Conservation (phyloP, 768 basidiomycete species). For the Leucosporidium creatinivorum region DNA sequence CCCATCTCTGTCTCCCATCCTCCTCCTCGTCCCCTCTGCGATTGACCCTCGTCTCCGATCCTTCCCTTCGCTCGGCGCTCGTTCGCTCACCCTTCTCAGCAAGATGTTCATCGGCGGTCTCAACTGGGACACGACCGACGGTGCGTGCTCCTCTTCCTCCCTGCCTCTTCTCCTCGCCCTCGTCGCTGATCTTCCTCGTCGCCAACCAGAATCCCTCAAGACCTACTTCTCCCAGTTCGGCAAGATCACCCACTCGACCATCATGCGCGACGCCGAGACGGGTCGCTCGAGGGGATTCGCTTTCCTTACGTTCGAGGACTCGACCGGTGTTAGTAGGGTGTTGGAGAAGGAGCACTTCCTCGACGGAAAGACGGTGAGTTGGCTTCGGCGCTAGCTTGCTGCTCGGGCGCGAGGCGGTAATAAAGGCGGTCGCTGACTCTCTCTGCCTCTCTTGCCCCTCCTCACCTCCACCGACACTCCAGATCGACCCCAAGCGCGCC, state of each 20-base stretch:
- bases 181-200: too few relatives aligned
- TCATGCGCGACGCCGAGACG: slow-evolving; percentile 86
- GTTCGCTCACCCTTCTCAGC: slow-evolving; percentile 44
- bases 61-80: slow-evolving; percentile 19
- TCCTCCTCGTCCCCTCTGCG: slow-evolving; percentile 40
- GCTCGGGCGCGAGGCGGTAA: too few relatives aligned
- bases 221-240: slow-evolving; percentile 95
- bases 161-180: slow-evolving; percentile 40
- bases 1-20: neutral
- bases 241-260: slow-evolving; percentile 92
- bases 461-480: slow-evolving; percentile 19
- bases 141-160: slow-evolving; percentile 50
- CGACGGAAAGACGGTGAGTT: slow-evolving; percentile 94
- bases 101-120: slow-evolving; percentile 99
- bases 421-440: neutral
- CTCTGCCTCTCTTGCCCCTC: neutral
- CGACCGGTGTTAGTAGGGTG: slow-evolving; percentile 86
- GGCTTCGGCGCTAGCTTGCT: too few relatives aligned
- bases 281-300: slow-evolving; percentile 96
- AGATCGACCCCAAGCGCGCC: slow-evolving; percentile 99
- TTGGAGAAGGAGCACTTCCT: slow-evolving; percentile 91
- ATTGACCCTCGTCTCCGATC: slow-evolving; percentile 46
- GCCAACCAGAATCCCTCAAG: slow-evolving; percentile 41
- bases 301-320: slow-evolving; percentile 90
- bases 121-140: slow-evolving; percentile 99